Evolutionary conservation across 2,329 filamentous ascomycete genomes (phyloP).

Genomic region (Didymella exigua): DNA sequence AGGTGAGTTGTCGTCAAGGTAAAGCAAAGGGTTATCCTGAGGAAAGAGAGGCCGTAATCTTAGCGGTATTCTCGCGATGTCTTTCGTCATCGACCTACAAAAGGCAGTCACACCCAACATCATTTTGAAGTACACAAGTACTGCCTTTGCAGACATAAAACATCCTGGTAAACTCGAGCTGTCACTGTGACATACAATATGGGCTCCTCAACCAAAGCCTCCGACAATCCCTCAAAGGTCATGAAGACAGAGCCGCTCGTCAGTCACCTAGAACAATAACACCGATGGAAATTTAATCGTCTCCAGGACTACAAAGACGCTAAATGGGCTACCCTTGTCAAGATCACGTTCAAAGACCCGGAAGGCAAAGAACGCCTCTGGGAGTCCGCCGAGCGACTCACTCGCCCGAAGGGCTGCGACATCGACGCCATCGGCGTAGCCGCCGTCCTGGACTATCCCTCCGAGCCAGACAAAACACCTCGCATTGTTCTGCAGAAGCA

Average conservation of each 20-base stretch:
- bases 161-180: background rate
- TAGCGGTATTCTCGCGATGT: slow-evolving; percentile 18
- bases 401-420: slow-evolving; percentile 64
- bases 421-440: slow-evolving; percentile 78
- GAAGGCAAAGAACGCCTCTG: slow-evolving; percentile 65
- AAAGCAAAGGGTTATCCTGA: background rate
- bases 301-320: slow-evolving; percentile 47
- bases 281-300: slow-evolving; percentile 17
- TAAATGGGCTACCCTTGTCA: slow-evolving; percentile 47
- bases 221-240: slow-evolving; percentile 37
- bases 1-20: background rate
- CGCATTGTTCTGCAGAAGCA: slow-evolving; percentile 54
- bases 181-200: background rate
- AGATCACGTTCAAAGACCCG: slow-evolving; percentile 65
- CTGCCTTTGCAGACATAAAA: background rate
- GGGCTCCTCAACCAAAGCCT: slow-evolving; percentile 14
- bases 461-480: slow-evolving; percentile 38
- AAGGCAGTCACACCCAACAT: background rate
- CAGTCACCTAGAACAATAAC: slow-evolving; percentile 16
- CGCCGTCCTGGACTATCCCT: slow-evolving; percentile 61
- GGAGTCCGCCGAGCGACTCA: slow-evolving; percentile 75
- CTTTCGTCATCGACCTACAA: slow-evolving; percentile 19
- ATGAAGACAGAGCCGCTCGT: slow-evolving; percentile 46
- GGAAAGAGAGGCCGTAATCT: slow-evolving; percentile 1
- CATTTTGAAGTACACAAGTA: background rate